Base-by-base conservation (phyloP, 305 asterid species). In the Fraxinus latifolia region DNA sequence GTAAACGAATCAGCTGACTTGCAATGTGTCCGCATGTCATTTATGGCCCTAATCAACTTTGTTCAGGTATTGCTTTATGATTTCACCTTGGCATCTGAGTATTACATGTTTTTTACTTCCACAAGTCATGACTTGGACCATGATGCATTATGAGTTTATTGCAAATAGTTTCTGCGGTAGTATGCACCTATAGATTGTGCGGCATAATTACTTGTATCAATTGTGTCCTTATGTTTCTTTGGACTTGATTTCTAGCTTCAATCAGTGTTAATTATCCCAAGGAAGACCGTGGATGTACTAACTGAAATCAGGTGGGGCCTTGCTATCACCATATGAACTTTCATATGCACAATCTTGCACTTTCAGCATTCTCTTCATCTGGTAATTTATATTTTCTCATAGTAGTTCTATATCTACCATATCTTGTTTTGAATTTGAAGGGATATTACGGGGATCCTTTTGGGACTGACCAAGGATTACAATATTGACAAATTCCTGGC, bases 21-120 rank as follows among this genome's bases (percentile, higher is more conserved):
- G 88, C 97, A 89, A 76, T 90, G 90, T 94, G 79, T 89, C 85
- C 98, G 94, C 77, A 85, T 92, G 97, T 89, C 97, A 21, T 82
- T 93, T 65, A 91, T 96, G 97, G 83, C 97, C 44, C 65, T 93
- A 86, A 89, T 92, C 81, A 93, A 88, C 85, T 90, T 96, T 80
- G 90, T 96, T 85, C 99, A 93, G 99, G 99, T 96, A 90, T 75
- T 80, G 76, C 29, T 15, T 32, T 68, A 9, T 32, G 47, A 12
- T 62, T 19, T 58, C 68, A 53, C 44, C 75, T 79, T 31, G 83
- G 82, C 82, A 76, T 79, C n/a, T 14, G 27, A 72, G 32, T 77
- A 58, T 70, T 75, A 25, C 86, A 29, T 36, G 55, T 44, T 44
- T 44, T 65, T 34, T 78, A 31, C 23, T 21, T n/a, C 32, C 71